Evolutionary conservation across 2,329 filamentous ascomycete species (phyloP).

Genomic region (Fonsecaea pedrosoi): DNA sequence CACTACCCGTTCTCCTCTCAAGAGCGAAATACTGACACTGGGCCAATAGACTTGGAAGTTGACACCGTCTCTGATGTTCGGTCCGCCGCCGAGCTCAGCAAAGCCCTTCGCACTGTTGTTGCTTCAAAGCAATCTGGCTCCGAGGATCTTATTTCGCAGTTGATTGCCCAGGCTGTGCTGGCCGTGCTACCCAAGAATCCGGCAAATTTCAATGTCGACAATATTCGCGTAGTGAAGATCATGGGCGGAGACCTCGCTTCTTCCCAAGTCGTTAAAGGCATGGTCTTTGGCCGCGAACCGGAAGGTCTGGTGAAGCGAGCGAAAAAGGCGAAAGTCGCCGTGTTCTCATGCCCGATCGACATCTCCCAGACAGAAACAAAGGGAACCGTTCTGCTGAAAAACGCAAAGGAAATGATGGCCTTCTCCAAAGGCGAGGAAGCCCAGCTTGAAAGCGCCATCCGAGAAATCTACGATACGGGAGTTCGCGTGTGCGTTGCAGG

Average conservation of each 20-base stretch:
- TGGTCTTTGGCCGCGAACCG: slow-evolving; percentile 98
- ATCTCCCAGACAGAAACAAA: slow-evolving; percentile 97
- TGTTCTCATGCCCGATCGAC: slow-evolving; percentile 96
- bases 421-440: slow-evolving; percentile 97
- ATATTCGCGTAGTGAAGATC: slow-evolving; percentile 98
- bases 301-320: slow-evolving; percentile 91
- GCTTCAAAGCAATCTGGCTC: slow-evolving; percentile 95
- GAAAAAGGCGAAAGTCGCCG: slow-evolving; percentile 89
- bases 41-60: slow-evolving; percentile 72
- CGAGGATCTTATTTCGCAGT: slow-evolving; percentile 83
- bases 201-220: slow-evolving; percentile 96
- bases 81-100: slow-evolving; percentile 82
- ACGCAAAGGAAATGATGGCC: slow-evolving; percentile 97
- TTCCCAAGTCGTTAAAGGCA: slow-evolving; percentile 92
- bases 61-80: slow-evolving; percentile 88
- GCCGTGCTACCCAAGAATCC: slow-evolving; percentile 95
- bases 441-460: slow-evolving; percentile 88
- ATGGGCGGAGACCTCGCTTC: slow-evolving; percentile 97
- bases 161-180: slow-evolving; percentile 84
- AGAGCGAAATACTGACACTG: slow-evolving; percentile 3
- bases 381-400: slow-evolving; percentile 94
- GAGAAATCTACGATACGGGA: slow-evolving; percentile 94
- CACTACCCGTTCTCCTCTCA: neutral
- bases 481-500: slow-evolving; percentile 91
- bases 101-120: slow-evolving; percentile 93